A percentile compares a stretch with the other conserved stretches of the same genome.
Evolutionary conservation across 148 eudicot genomes (phyloP).

Genomic region (Vaccinium corymbosum): DNA sequence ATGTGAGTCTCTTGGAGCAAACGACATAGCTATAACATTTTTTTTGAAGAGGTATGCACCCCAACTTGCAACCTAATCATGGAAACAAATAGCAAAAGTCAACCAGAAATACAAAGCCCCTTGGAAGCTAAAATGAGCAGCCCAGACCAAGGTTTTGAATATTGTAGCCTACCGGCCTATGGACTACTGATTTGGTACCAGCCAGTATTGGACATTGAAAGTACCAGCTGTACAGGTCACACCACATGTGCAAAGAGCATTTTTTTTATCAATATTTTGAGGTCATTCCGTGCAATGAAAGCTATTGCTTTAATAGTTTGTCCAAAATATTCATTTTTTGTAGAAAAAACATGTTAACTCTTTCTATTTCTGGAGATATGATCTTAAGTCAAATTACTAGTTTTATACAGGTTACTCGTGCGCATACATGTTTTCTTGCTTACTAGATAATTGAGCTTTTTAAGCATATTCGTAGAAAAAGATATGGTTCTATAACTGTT

Average conservation of each 20-base stretch:
- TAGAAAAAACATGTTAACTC: not conserved
- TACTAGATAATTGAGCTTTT: not conserved
- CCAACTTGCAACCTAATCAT: slow-evolving; percentile 56
- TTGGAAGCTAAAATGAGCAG: not conserved
- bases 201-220: not conserved
- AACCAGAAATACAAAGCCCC: not conserved
- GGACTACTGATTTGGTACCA: not conserved
- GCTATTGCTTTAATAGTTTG: not conserved
- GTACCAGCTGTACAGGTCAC: not conserved
- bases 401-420: not conserved
- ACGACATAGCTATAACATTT: slow-evolving; percentile 57
- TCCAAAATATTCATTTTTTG: not conserved
- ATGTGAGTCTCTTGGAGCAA: slow-evolving; percentile 61
- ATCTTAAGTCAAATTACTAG: not conserved
- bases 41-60: slow-evolving; percentile 56
- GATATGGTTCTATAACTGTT: not conserved
- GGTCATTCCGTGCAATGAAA: not conserved
- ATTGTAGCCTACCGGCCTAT: not conserved
- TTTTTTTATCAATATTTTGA: not conserved
- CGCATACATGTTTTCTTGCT: not conserved
- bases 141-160: not conserved
- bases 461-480: not conserved
- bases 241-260: not conserved
- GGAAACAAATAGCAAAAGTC: not conserved
- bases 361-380: not conserved